Base-by-base conservation (phyloP, 495 filamentous ascomycete species). In the Xylaria telfairii region DNA sequence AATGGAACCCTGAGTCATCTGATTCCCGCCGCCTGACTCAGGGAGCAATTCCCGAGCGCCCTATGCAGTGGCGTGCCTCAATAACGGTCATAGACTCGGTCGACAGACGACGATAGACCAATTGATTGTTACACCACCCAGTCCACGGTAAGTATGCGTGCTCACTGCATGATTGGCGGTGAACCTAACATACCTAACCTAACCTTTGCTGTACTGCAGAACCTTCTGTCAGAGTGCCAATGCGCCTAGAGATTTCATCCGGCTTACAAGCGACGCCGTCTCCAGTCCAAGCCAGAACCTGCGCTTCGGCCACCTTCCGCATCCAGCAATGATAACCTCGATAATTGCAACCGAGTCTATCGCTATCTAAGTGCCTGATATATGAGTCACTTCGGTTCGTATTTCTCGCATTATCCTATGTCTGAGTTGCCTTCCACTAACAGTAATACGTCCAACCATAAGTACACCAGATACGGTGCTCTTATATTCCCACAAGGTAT, bases 111-210 rank as follows among this genome's bases (percentile, higher is more conserved):
- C 6, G 56, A 37, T 21, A 59, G 3, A 37, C 30, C 30, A 13
- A 59, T 59, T 21, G 30, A 59, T 34, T 19, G 56, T 59, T 59
- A 59, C 56, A 62, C 59, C 37, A n/a, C n/a, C n/a, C n/a, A n/a
- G n/a, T n/a, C n/a, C n/a, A 42, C 32, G 34, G 12, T 51, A 28
- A 9, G n/a, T 17, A 49, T 51, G 62, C 10, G 17, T 10, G 28
- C 10, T 65, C 44, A 51, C 62, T n/a, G 62, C 15, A 34, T 51
- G 64, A 53, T 54, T 66, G 34, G 64, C 65, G 65, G 65, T 56
- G 49, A 57, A 66, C 9, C 37, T 67, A 56, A 21, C 17, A n/a
- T 34, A 24, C 49, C n/a, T n/a, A n/a, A n/a, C n/a, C n/a, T n/a
- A n/a, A n/a, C n/a, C n/a, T n/a, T n/a, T n/a, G n/a, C n/a, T n/a